phyloP scores from a whole-genome alignment of 176 grass and related monocot genomes.

The Raddia guianensis region DNA sequence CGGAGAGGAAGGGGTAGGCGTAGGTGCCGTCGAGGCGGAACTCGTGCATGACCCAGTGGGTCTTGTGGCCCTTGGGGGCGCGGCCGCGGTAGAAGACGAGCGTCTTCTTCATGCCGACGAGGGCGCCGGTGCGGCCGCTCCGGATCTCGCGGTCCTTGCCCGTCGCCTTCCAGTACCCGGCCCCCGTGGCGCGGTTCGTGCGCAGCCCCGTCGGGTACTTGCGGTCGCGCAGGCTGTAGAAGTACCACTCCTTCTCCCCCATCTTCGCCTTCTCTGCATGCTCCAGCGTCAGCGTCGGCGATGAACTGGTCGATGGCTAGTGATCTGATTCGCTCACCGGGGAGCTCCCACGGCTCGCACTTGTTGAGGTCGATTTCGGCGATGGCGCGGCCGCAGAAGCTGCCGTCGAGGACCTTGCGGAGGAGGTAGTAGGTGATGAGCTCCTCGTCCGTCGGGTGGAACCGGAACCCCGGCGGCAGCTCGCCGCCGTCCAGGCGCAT shows the following conservation, averaged over 20 bases:
- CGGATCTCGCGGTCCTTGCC: conserved; percentile 98
- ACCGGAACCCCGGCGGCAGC: conserved; percentile 84
- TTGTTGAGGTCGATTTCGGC: conserved; percentile 91
- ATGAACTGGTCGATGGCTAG: too few relatives aligned
- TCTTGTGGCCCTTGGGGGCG: conserved; percentile 91
- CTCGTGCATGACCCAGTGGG: conserved; percentile 97
- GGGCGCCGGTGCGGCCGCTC: conserved; percentile 48
- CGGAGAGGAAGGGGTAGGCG: conserved; percentile 65
- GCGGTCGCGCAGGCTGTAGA: conserved; percentile 94
- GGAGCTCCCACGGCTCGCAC: conserved; percentile 95
- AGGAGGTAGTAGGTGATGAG: conserved; percentile 90
- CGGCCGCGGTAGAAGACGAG: conserved; percentile 99
- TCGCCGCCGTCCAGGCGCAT: conserved; percentile 48
- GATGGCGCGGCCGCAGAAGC: conserved; percentile 83
- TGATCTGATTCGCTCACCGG: conserved; percentile 35
- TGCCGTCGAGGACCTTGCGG: conserved; percentile 68
- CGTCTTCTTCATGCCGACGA: conserved; percentile 98
- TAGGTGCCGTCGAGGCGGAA: conserved; percentile 79
- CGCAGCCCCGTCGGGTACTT: conserved; percentile 96
- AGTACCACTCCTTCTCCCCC: conserved; percentile 98
- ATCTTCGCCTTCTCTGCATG: conserved; percentile 70
- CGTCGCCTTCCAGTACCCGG: conserved; percentile 97
- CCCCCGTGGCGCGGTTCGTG: conserved; percentile 85
- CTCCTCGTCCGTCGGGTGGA: conserved; percentile 98
- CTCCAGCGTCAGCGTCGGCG: neutral